Evolutionary conservation across 2,329 filamentous ascomycete species (phyloP).

Genomic region (Sordariomycetes sp.): DNA sequence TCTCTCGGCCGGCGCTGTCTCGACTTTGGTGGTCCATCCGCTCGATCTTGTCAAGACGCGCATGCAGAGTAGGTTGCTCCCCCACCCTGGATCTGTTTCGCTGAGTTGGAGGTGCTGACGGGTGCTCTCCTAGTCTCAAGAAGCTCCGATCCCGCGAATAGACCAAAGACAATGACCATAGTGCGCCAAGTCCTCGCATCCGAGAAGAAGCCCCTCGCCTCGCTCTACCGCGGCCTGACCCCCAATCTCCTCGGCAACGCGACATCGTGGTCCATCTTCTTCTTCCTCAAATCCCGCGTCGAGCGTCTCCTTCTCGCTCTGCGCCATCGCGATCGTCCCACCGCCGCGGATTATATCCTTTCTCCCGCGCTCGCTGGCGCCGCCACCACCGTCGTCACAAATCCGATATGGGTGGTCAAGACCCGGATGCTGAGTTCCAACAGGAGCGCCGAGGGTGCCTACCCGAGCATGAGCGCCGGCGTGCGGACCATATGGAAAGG

Average conservation of each 20-base stretch:
- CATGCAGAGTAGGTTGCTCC: constrained; percentile 60
- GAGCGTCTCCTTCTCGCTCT: constrained; percentile 34
- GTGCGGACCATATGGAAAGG: constrained; percentile 53
- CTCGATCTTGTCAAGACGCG: constrained; percentile 95
- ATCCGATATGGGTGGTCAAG: constrained; percentile 97
- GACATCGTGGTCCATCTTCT: constrained; percentile 85
- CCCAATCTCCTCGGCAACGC: constrained; percentile 90
- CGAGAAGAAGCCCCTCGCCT: constrained; percentile 50
- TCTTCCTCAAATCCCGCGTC: constrained; percentile 59
- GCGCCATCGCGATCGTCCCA: constrained; percentile 12
- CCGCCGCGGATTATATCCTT: constrained; percentile 68
- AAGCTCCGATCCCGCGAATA: constrained; percentile 25
- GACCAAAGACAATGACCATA: constrained; percentile 41
- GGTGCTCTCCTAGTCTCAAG: constrained; percentile 37
- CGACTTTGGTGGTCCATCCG: constrained; percentile 82
- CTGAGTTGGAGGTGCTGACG: too few relatives aligned
- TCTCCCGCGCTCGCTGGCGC: constrained; percentile 64
- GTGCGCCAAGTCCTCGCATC: constrained; percentile 37
- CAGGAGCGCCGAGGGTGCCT: constrained; percentile 64
- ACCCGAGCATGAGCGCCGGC: constrained; percentile 68
- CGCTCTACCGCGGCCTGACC: constrained; percentile 81
- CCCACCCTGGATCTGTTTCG: not conserved
- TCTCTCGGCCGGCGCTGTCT: constrained; percentile 77
- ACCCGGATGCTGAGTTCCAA: constrained; percentile 92
- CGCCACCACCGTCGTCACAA: constrained; percentile 74